phyloP scores from a whole-genome alignment of 2,329 filamentous ascomycete genomes.

The Aspergillus ochraceus region DNA sequence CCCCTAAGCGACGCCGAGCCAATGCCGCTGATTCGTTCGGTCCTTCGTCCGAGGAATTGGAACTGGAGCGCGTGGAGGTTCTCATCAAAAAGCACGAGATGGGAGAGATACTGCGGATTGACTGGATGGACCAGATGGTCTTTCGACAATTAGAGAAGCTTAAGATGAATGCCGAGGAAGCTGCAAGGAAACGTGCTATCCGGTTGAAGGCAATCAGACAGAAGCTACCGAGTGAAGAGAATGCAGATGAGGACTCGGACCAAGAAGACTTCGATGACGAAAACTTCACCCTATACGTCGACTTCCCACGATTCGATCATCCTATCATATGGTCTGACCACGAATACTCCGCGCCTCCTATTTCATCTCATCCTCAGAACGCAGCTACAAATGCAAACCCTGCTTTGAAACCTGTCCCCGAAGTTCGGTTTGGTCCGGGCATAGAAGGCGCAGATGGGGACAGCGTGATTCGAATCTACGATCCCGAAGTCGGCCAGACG shows the following conservation, averaged over 20 bases:
- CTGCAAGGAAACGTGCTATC: constrained; percentile 58
- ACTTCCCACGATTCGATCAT: constrained; percentile 93
- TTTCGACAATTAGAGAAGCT: constrained; percentile 86
- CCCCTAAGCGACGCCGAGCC: constrained; percentile 55
- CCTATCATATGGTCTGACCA: constrained; percentile 93
- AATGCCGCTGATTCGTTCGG: constrained; percentile 48
- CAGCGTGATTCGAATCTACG: constrained; percentile 77
- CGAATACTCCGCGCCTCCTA: constrained; percentile 82
- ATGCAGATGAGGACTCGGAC: constrained; percentile 41
- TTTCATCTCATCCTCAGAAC: constrained; percentile 71
- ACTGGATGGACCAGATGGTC: constrained; percentile 94
- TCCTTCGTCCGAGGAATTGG: constrained; percentile 70
- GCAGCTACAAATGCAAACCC: constrained; percentile 66
- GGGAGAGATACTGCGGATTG: constrained; percentile 88
- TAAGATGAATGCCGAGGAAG: constrained; percentile 63
- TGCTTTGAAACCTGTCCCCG: constrained; percentile 75
- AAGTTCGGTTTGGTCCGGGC: constrained; percentile 86
- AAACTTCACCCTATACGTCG: constrained; percentile 81
- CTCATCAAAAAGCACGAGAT: constrained; percentile 98
- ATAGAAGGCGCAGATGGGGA: constrained; percentile 68
- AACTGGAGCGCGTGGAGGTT: constrained; percentile 84
- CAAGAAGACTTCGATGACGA: constrained; percentile 54
- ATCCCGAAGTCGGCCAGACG: constrained; percentile 83
- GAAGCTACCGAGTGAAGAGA: constrained; percentile 29
- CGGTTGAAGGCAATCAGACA: constrained; percentile 36